phyloP scores from a whole-genome alignment of 2,329 filamentous ascomycete genomes.

The Macroventuria anomochaeta region DNA sequence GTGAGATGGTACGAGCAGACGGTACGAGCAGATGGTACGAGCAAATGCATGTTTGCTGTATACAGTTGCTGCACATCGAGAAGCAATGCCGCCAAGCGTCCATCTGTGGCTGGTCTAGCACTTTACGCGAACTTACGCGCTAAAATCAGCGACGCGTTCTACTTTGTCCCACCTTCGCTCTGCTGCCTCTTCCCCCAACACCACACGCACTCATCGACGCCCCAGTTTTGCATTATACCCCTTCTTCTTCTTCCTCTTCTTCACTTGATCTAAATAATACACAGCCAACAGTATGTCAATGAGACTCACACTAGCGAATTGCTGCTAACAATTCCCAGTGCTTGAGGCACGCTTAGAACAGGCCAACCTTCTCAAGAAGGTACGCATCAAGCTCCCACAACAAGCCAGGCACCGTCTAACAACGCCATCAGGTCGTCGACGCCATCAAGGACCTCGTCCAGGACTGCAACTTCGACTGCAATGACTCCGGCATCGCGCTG shows the following conservation, averaged over 20 bases:
- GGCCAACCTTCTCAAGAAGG: conserved; percentile 94
- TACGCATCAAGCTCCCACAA: too few relatives aligned
- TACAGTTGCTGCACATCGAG: not conserved
- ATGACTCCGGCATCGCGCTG: conserved; percentile 96
- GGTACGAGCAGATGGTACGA: too few relatives aligned
- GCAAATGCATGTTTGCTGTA: not conserved
- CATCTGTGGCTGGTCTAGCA: conserved; percentile 7
- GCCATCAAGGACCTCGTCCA: conserved; percentile 99
- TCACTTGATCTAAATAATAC: conserved; percentile 9
- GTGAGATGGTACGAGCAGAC: too few relatives aligned
- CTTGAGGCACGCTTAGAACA: conserved; percentile 98
- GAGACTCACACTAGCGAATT: too few relatives aligned
- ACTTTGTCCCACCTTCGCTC: conserved; percentile 7
- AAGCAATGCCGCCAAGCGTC: not conserved
- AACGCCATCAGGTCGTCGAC: conserved; percentile 77
- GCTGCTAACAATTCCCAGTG: conserved; percentile 60
- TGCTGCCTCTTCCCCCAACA: conserved; percentile 12
- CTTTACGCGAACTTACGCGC: conserved; percentile 15
- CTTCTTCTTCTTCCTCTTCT: not conserved
- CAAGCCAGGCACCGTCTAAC: conserved; percentile 16
- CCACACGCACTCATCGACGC: not conserved
- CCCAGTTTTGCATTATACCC: conserved; percentile 1
- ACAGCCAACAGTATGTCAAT: conserved; percentile 13
- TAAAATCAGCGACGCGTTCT: conserved; percentile 13
- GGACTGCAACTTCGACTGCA: conserved; percentile 99